Evolutionary conservation across 352 stramenopile genomes (phyloP).

Genomic region (Phytophthora litchii): DNA sequence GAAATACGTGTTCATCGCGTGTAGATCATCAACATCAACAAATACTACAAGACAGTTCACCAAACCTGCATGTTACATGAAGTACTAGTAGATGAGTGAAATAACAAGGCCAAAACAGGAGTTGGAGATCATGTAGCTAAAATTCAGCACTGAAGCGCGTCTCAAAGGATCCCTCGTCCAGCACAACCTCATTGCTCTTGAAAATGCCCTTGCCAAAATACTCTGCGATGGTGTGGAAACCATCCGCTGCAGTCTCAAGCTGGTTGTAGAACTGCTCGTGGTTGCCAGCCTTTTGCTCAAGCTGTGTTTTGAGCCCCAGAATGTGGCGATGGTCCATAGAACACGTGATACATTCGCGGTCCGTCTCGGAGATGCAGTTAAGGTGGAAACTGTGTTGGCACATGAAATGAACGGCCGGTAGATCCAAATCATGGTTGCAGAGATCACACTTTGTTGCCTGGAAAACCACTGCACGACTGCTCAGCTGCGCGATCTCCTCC

Average conservation of each 20-base stretch:
- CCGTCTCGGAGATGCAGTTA: conserved; percentile 90
- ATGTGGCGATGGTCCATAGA: conserved; percentile 88
- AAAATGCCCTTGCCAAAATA: conserved; percentile 95
- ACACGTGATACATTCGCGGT: conserved; percentile 90
- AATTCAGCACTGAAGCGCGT: conserved; percentile 86
- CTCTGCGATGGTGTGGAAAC: conserved; percentile 90
- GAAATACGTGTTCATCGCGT: background rate
- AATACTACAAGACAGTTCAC: conserved; percentile 1
- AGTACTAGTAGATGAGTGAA: conserved; percentile 11
- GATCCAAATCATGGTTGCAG: conserved; percentile 89
- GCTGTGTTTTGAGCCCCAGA: conserved; percentile 84
- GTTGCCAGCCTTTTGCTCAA: conserved; percentile 88
- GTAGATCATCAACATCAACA: background rate
- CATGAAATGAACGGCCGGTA: conserved; percentile 92
- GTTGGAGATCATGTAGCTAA: conserved; percentile 38
- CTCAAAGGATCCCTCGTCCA: conserved; percentile 75
- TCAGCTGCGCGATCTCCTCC: conserved; percentile 84
- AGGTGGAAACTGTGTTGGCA: conserved; percentile 92
- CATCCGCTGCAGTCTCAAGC: conserved; percentile 86
- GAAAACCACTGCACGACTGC: conserved; percentile 89
- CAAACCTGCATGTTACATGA: conserved; percentile 16
- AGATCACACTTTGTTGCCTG: conserved; percentile 91
- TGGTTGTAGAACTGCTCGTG: conserved; percentile 95
- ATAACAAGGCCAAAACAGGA: conserved; percentile 16
- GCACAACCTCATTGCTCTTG: conserved; percentile 72